These are phyloP conservation scores for Alternaria infectoria DNA, from an alignment of 2,329 filamentous ascomycete species.

Conservation along the genomic window DNA sequence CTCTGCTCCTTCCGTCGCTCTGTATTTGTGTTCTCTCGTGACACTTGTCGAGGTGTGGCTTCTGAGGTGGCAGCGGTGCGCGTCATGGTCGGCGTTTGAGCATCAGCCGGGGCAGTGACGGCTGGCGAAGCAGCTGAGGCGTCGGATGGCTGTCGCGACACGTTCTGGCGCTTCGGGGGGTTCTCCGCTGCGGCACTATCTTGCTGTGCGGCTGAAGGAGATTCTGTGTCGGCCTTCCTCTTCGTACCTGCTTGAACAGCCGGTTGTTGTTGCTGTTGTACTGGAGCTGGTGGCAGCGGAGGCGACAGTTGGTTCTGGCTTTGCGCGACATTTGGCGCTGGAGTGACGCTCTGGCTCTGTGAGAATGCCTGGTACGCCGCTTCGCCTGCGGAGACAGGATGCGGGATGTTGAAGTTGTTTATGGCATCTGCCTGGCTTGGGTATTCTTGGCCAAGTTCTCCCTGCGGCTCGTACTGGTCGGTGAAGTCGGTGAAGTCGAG, in stretches of 20 bases:
- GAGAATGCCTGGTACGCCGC: constrained; percentile 29
- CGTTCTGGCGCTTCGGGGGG: constrained; percentile 41
- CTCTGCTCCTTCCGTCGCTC: constrained; percentile 32
- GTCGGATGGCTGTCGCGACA: constrained; percentile 41
- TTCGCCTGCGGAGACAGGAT: constrained; percentile 24
- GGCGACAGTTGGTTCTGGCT: constrained; percentile 34
- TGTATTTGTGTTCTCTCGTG: constrained; percentile 21
- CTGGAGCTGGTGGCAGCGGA: constrained; percentile 21
- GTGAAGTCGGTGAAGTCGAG: constrained; percentile 43
- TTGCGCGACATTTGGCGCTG: constrained; percentile 21
- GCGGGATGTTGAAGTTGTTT: constrained; percentile 50
- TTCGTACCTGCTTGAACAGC: constrained; percentile 42
- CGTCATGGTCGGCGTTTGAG: constrained; percentile 29
- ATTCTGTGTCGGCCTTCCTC: constrained; percentile 45
- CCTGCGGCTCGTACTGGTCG: constrained; percentile 53
- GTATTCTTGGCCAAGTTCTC: constrained; percentile 51
- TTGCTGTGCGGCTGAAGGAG: constrained; percentile 34
- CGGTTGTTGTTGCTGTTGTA: constrained; percentile 26
- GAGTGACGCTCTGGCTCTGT: constrained; percentile 15
- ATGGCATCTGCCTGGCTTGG: constrained; percentile 33
- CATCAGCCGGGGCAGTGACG: constrained; percentile 19
- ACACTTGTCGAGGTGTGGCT: constrained; percentile 11
- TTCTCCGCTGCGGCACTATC: constrained; percentile 23
- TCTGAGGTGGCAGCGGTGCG: constrained; percentile 24
- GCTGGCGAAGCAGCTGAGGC: constrained; percentile 35